Conservation (phyloP, 495 filamentous ascomycete species). For the Aspergillus bridgeri region DNA sequence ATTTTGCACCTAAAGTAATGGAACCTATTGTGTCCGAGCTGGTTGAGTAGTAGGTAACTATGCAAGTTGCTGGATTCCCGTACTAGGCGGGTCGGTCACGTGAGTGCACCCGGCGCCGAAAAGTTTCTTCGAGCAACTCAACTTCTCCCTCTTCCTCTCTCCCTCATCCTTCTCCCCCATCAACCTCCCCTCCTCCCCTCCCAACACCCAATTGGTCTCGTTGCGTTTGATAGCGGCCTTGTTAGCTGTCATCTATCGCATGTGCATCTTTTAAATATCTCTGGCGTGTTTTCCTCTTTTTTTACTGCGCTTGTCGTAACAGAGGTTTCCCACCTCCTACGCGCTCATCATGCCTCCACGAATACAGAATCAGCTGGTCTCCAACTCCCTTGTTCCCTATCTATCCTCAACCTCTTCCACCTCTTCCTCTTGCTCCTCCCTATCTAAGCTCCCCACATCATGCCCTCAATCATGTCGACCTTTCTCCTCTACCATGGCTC, state of each 20-base stretch:
- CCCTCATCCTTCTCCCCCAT: constrained; percentile 14
- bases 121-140: constrained; percentile 35
- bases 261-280: not conserved
- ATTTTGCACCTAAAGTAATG: no score
- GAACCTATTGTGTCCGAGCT: not conserved
- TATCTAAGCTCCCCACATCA: constrained; percentile 9
- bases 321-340: not conserved
- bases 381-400: constrained; percentile 39
- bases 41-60: no score
- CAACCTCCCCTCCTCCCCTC: constrained; percentile 14
- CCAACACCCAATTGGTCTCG: constrained; percentile 21
- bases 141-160: constrained; percentile 5
- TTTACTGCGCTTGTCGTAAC: not conserved
- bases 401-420: constrained; percentile 27
- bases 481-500: constrained; percentile 46
- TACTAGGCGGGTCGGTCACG: constrained; percentile 18
- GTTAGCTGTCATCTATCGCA: not conserved
- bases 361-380: constrained; percentile 39
- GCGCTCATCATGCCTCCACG: constrained; percentile 41
- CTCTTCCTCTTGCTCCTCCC: constrained; percentile 10
- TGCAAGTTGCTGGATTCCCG: not conserved
- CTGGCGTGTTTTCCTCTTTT: not conserved
- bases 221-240: not conserved
- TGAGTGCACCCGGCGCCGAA: constrained; percentile 24
- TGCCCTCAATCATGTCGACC: constrained; percentile 26